Evolutionary conservation across 2,329 filamentous ascomycete genomes (phyloP).

Genomic region (Beauveria sp.): DNA sequence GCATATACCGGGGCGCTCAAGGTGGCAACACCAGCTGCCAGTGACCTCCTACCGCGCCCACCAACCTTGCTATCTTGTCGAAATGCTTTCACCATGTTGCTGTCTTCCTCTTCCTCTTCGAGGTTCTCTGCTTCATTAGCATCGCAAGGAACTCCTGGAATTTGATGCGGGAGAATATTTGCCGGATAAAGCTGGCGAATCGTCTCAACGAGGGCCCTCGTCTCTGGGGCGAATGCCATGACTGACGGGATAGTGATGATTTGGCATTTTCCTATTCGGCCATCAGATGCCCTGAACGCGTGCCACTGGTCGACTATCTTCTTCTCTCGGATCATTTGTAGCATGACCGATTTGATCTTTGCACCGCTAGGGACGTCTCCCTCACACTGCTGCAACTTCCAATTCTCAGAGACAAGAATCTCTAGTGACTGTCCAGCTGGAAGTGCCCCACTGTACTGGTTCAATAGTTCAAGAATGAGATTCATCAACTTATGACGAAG

Average conservation of each 20-base stretch:
- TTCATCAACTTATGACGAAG: constrained; percentile 12
- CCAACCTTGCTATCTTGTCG: constrained; percentile 14
- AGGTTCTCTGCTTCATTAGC: not conserved
- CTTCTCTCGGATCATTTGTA: constrained; percentile 29
- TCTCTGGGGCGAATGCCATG: constrained; percentile 34
- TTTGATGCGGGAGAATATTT: not conserved
- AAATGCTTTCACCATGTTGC: constrained; percentile 17
- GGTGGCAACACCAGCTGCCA: constrained; percentile 38
- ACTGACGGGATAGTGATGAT: constrained; percentile 35
- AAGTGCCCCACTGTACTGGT: constrained; percentile 36
- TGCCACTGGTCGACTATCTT: constrained; percentile 33
- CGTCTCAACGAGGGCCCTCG: constrained; percentile 35
- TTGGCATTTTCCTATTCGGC: constrained; percentile 36
- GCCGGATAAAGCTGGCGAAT: constrained; percentile 39
- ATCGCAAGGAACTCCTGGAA: constrained; percentile 7
- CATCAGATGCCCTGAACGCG: constrained; percentile 33
- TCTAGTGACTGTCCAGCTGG: constrained; percentile 38
- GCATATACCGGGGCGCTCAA: constrained; percentile 44
- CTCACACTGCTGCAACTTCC: constrained; percentile 32
- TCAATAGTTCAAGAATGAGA: constrained; percentile 23
- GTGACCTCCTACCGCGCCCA: constrained; percentile 24
- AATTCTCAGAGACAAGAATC: constrained; percentile 18
- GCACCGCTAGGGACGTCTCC: constrained; percentile 33
- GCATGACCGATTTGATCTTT: constrained; percentile 30
- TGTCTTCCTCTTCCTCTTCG: constrained; percentile 14